phyloP scores from a whole-genome alignment of 164 flowering plant genomes.

The Annona cherimola region DNA sequence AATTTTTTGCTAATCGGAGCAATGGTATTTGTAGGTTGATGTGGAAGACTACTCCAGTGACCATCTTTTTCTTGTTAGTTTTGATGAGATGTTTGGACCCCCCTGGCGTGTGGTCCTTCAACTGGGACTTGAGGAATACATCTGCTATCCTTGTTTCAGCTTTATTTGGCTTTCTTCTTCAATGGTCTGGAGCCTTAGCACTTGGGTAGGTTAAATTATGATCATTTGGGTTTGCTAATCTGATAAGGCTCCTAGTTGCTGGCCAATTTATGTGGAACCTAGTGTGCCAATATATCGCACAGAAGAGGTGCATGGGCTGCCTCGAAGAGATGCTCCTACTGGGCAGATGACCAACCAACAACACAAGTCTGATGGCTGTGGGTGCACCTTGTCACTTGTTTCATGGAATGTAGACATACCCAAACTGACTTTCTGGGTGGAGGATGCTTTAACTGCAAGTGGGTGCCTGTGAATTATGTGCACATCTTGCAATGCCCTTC shows the following conservation, averaged over 20 bases:
- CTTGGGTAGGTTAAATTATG: no score
- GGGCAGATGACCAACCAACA: background rate
- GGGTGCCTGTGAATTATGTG: background rate
- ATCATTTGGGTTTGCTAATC: no score
- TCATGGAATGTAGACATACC: background rate
- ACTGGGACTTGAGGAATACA: conserved; percentile 54
- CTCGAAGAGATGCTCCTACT: background rate
- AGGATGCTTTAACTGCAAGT: background rate
- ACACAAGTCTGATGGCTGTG: background rate
- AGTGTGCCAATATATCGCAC: no score
- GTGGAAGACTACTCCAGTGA: no score
- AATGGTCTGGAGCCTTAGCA: no score
- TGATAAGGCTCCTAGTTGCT: no score
- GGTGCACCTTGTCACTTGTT: background rate
- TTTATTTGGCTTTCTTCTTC: no score
- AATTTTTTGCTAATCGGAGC: no score
- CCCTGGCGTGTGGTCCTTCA: conserved; percentile 60
- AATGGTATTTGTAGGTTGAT: no score
- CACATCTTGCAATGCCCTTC: background rate
- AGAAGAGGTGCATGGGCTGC: background rate
- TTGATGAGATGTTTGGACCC: no score
- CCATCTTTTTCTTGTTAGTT: no score
- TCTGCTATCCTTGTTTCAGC: no score
- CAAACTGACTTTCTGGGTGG: background rate
- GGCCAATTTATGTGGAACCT: background rate